Evolutionary conservation across 257 asterid species (phyloP).

Genomic region (Gardenia jasminoides): DNA sequence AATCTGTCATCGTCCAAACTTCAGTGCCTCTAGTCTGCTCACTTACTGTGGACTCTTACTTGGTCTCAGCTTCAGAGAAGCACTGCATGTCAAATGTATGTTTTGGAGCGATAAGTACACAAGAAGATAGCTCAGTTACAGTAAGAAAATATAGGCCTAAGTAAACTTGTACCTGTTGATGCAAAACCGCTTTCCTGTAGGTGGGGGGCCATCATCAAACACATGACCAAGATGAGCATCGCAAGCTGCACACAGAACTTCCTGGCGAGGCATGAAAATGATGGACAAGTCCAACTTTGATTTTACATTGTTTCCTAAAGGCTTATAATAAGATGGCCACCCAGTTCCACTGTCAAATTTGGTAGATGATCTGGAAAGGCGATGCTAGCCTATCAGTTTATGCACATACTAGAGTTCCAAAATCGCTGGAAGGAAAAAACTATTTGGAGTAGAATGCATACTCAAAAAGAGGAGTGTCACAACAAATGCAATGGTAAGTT

Average conservation of each 20-base stretch:
- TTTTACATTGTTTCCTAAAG: slow-evolving; percentile 73
- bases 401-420: not conserved
- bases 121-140: not conserved
- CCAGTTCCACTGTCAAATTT: slow-evolving; percentile 96
- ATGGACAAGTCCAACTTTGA: slow-evolving; percentile 82
- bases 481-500: slow-evolving; percentile 84
- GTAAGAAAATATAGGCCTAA: not conserved
- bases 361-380: slow-evolving; percentile 62
- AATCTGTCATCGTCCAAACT: not conserved
- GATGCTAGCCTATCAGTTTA: not conserved
- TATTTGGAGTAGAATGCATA: slow-evolving; percentile 27
- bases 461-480: slow-evolving; percentile 89
- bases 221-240: slow-evolving; percentile 96
- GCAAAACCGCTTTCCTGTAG: slow-evolving; percentile 86
- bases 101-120: not conserved
- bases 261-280: slow-evolving; percentile 89
- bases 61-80: slow-evolving; percentile 61
- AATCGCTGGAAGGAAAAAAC: not conserved
- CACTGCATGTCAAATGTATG: slow-evolving; percentile 40
- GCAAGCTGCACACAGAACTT: slow-evolving; percentile 72
- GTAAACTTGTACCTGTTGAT: slow-evolving; percentile 66
- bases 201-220: slow-evolving; percentile 87
- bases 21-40: not conserved
- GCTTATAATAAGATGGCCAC: slow-evolving; percentile 90
- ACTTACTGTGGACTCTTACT: slow-evolving; percentile 22